These are phyloP conservation scores for Penstemon newberryi DNA, from an alignment of 257 asterid genomes.

Conservation along the genomic window DNA sequence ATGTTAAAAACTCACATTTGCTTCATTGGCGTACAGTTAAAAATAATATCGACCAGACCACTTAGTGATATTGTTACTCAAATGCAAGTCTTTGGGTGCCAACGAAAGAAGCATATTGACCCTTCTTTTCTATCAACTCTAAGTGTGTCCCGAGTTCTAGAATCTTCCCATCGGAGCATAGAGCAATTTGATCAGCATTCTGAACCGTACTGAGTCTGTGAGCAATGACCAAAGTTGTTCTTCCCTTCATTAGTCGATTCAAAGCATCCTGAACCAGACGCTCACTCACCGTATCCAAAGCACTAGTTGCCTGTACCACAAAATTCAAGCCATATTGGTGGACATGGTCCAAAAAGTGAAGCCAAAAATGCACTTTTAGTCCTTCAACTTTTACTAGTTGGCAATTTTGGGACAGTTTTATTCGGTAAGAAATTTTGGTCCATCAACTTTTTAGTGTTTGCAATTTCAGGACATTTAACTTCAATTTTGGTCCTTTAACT, in stretches of 20 bases:
- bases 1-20: conserved; percentile 11
- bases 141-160: conserved; percentile 87
- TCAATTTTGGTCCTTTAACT: too few relatives aligned
- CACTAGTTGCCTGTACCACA: conserved; percentile 82
- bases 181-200: conserved; percentile 78
- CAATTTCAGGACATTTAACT: too few relatives aligned
- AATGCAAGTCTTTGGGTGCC: conserved; percentile 90
- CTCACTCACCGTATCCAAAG: conserved; percentile 88
- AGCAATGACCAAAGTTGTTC: conserved; percentile 94
- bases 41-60: background rate
- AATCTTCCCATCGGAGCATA: conserved; percentile 82
- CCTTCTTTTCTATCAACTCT: conserved; percentile 66
- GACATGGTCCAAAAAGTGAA: background rate
- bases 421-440: too few relatives aligned
- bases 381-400: too few relatives aligned
- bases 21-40: background rate
- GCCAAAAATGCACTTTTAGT: too few relatives aligned
- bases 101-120: conserved; percentile 82
- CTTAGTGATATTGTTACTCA: conserved; percentile 41
- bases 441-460: too few relatives aligned
- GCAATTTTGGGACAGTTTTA: too few relatives aligned
- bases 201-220: conserved; percentile 97
- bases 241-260: conserved; percentile 87
- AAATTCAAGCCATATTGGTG: conserved; percentile 15
- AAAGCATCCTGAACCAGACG: conserved; percentile 90